Base-by-base conservation (phyloP, 805 yeast species). In the Pichia rugopelliculosa region DNA sequence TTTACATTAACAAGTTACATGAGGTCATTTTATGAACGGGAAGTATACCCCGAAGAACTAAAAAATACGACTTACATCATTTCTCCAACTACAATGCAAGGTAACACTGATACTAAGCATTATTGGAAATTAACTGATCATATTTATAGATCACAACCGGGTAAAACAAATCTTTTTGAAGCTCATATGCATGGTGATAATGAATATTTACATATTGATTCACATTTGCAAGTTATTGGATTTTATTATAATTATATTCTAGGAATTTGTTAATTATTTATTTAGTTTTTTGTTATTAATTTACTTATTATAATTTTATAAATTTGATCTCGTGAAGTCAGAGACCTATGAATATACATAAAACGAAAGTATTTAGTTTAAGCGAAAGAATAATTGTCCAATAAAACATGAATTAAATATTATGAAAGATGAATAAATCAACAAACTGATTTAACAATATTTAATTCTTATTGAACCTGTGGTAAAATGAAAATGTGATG, bases 41-140 rank as follows among this genome's bases (percentile, higher is more conserved):
- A 73, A 49, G 70, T 57, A 11, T 61, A 57, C 37, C 66, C 66
- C 10, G 61, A 58, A 24, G 52, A 46, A 42, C 57, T 58, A 39
- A 17, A 45, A 9, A 39, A 40, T 7, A 36, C 36, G n/a, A 21
- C 15, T 1, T 48, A 57, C 24, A 59, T 75, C 27, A 72, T 78
- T n/a, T 70, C 83, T 3, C 87, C 89, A 3, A 67, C 76, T 21
- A 60, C 82, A 36, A 75, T 79, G 74, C 71, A 84, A 3, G 88
- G 83, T 11, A 83, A 82, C 62, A 84, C 90, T 3, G 90, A 84
- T 58, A 83, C 89, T 6, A 67, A 70, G 48, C 71, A 75, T 56
- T 84, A 80, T 63, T 82, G 87, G 88, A 59, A 65, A 39, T 65
- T 84, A 55, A 75, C 84, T 3, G 62, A 69, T 34, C 75, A 82